A percentile compares a stretch with the other conserved stretches of the same genome.
phyloP scores from a whole-genome alignment of 495 filamentous ascomycete species.

The Neohortaea acidophila region DNA sequence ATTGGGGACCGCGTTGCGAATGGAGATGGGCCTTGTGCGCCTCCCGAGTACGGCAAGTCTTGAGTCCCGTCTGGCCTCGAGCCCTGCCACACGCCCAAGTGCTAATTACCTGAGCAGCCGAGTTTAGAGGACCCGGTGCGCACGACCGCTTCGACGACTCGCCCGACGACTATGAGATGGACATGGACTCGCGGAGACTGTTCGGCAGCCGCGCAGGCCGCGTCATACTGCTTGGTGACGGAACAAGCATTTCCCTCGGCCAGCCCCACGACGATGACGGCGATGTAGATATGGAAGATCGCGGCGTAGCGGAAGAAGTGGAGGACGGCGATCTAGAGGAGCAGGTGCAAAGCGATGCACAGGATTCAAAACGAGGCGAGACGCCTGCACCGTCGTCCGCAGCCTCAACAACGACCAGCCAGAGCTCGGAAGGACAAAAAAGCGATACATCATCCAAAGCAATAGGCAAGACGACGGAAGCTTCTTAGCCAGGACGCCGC shows the following conservation, averaged over 20 bases:
- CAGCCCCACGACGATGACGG: constrained; percentile 35
- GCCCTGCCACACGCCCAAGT: neutral
- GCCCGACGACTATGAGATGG: constrained; percentile 81
- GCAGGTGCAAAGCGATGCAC: constrained; percentile 35
- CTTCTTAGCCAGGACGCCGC: too few species aligned
- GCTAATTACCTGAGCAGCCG: constrained; percentile 44
- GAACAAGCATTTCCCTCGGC: constrained; percentile 73
- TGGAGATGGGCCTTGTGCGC: constrained; percentile 95
- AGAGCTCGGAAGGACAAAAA: too few species aligned
- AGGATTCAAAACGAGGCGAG: constrained; percentile 40
- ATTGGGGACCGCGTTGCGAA: constrained; percentile 87
- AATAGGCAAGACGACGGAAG: too few species aligned
- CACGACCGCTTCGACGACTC: constrained; percentile 88
- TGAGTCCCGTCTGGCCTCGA: constrained; percentile 26
- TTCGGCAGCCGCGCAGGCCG: constrained; percentile 50
- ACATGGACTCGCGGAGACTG: constrained; percentile 46
- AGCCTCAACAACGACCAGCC: too few species aligned
- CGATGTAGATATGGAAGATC: constrained; percentile 85
- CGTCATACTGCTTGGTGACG: constrained; percentile 89
- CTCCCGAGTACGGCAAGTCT: constrained; percentile 97
- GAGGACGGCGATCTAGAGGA: constrained; percentile 60
- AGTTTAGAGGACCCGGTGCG: constrained; percentile 84
- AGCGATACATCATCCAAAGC: too few species aligned
- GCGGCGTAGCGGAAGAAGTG: constrained; percentile 37
- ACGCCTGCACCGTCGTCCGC: constrained; percentile 29